Conservation (phyloP, 2,329 filamentous ascomycete genomes). For the Zasmidium citrigriseum region DNA sequence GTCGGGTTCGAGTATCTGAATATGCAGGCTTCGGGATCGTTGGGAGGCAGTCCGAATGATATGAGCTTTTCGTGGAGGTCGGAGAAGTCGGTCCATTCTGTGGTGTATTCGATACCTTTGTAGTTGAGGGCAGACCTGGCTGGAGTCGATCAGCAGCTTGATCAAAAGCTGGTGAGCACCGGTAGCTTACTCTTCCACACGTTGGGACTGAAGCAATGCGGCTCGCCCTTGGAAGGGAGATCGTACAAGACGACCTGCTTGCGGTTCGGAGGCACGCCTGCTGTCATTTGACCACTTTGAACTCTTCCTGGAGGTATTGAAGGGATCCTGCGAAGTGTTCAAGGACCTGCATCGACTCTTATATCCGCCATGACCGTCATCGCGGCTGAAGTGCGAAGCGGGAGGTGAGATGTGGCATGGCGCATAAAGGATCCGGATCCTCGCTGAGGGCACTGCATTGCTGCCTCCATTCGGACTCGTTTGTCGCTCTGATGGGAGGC, state of each 20-base stretch:
- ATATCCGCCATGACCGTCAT: no score
- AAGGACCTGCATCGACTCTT: no score
- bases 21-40: slow-evolving; percentile 29
- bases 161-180: background rate
- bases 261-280: background rate
- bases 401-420: background rate
- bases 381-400: background rate
- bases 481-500: background rate
- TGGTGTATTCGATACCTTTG: background rate
- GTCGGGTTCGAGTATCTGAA: slow-evolving; percentile 56
- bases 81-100: slow-evolving; percentile 1
- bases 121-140: background rate
- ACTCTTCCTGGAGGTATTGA: background rate
- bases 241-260: background rate
- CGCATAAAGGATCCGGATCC: background rate
- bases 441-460: background rate
- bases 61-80: slow-evolving; percentile 39
- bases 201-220: background rate
- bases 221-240: background rate
- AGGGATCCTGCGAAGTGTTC: background rate
- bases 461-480: no score
- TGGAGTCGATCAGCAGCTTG: background rate
- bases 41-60: slow-evolving; percentile 51
- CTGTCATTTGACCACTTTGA: background rate
- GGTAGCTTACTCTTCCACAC: background rate